Conservation (phyloP, 495 filamentous ascomycete species). For the Tuber aestivum region DNA sequence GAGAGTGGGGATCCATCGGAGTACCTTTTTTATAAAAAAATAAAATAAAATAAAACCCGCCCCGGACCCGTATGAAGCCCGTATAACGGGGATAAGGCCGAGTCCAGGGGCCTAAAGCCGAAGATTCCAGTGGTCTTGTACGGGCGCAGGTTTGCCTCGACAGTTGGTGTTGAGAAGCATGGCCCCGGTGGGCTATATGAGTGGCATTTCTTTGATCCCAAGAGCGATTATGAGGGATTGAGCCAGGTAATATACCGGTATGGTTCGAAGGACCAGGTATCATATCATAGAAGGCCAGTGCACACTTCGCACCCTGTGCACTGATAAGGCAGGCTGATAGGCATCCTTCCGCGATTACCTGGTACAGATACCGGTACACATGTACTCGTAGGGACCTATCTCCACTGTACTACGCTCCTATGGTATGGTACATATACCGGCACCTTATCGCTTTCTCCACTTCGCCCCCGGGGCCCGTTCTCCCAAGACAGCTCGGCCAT, state of each 20-base stretch:
- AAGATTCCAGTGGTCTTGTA: not conserved
- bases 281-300: not conserved
- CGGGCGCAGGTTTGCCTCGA: not conserved
- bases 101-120: not conserved
- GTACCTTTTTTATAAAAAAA: not conserved
- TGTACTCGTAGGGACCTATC: too few species aligned
- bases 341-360: not conserved
- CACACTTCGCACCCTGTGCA: not conserved
- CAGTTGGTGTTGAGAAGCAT: not conserved
- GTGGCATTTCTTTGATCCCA: not conserved
- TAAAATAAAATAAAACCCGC: not conserved
- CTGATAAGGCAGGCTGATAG: not conserved
- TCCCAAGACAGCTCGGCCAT: not conserved
- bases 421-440: not conserved
- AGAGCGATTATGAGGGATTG: not conserved
- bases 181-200: not conserved
- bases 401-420: too few species aligned
- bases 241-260: not conserved
- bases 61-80: not conserved
- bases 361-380: too few species aligned
- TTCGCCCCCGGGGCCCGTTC: not conserved
- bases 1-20: not conserved
- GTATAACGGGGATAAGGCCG: not conserved
- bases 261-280: not conserved
- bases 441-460: not conserved